Base-by-base conservation (phyloP, 345 rosid species). In the Litchi chinensis region DNA sequence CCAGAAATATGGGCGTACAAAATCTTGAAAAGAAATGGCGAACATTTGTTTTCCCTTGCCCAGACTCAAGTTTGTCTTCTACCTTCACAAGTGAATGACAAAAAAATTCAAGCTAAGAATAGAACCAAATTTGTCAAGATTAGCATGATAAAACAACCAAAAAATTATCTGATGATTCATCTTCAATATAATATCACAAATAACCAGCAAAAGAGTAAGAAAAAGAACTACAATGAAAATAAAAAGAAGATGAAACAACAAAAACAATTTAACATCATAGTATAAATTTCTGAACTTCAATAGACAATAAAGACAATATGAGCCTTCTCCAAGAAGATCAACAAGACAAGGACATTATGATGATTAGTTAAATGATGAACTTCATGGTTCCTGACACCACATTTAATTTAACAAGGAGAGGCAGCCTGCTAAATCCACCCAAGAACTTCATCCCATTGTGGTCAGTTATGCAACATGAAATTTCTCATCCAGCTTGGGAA, bases 1-100 rank as follows among this genome's bases (percentile, higher is more conserved):
- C 99, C 82, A 97, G 83, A 88, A 93, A 97, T 73, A 97, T 97
- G 18, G 99, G 99, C 1, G 99, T 97, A 79, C 95, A 94, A 81
- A 97, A 94, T 87, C 99, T 87, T 78, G 98, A 90, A 79, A 97
- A 91, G 72, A 93, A 83, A 64, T 98, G 98, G 18, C 98, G 97
- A 76, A 79, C 86, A 37, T 83, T 60, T 76, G 98, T 86, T 79
- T 97, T 97, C 73, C 95, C 98, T 87, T 94, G 98, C 56, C 93
- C 95, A 64, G 90, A 32, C 81, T 97, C 99, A 19, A 97, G 98
- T 85, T 94, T 94, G 88, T 97, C 99, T 87, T 97, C 99, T 65
- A 97, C 98, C 99, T 97, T 82, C 59, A 80, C 8, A 76, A 57
- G 75, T 44, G 40, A 46, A 46, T 60, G 18, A 68, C 77, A 69